A percentile compares a stretch with the other conserved stretches of the same genome.
Conservation (phyloP, 192 early-diverging fungal genomes). For the Rhizophlyctis rosea region DNA sequence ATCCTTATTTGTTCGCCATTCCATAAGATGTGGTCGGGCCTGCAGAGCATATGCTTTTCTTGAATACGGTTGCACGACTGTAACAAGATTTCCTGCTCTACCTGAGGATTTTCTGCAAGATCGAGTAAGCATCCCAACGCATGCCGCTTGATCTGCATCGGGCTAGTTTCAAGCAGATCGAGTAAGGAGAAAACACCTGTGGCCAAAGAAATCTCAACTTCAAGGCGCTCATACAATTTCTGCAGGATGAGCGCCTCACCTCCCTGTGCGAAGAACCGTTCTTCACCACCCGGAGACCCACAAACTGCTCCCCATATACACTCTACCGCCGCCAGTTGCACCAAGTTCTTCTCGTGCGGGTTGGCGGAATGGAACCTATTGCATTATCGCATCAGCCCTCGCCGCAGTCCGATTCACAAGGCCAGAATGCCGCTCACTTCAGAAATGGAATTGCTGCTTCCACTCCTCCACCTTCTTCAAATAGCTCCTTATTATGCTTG, state of each 20-base stretch:
- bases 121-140: slow-evolving; percentile 40
- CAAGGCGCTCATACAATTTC: too few species aligned
- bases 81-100: slow-evolving; percentile 9
- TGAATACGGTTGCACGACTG: not conserved
- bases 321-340: slow-evolving; percentile 36
- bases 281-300: slow-evolving; percentile 31
- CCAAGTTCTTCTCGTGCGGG: slow-evolving; percentile 32
- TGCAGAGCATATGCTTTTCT: slow-evolving; percentile 3
- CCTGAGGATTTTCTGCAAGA: slow-evolving; percentile 47
- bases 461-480: slow-evolving; percentile 40
- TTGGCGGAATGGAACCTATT: slow-evolving; percentile 35
- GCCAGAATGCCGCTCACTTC: slow-evolving; percentile 21
- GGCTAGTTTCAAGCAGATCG: slow-evolving; percentile 28
- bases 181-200: slow-evolving; percentile 41
- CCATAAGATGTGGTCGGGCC: slow-evolving; percentile 6
- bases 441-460: slow-evolving; percentile 34
- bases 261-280: slow-evolving; percentile 28
- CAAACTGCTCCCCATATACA: slow-evolving; percentile 49
- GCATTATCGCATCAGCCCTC: not conserved
- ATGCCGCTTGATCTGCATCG: slow-evolving; percentile 27
- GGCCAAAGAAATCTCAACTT: not conserved
- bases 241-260: slow-evolving; percentile 9
- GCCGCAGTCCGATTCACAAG: not conserved
- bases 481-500: slow-evolving; percentile 36
- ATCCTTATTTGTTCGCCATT: slow-evolving; percentile 22